phyloP scores from a whole-genome alignment of 768 basidiomycete species.

The Tylopilus subfusipes region DNA sequence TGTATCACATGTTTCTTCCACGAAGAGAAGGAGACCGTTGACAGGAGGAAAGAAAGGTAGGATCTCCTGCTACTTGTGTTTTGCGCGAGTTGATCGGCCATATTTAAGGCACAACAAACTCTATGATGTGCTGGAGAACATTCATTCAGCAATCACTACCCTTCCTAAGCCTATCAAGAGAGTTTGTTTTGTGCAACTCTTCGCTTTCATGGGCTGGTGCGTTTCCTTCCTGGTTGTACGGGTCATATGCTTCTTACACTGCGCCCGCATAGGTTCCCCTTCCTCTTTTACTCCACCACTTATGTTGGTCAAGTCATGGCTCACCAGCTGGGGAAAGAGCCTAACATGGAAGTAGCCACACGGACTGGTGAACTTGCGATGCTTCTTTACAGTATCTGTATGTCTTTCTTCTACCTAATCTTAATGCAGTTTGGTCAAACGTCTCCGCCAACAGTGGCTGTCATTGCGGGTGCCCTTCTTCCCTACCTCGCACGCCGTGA shows the following conservation, averaged over 20 bases:
- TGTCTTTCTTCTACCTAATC: constrained; percentile 1
- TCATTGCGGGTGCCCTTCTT: constrained; percentile 73
- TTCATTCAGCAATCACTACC: constrained; percentile 64
- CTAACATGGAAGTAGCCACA: constrained; percentile 79
- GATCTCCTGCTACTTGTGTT: constrained; percentile 5
- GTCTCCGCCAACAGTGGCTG: constrained; percentile 59
- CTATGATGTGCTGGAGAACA: constrained; percentile 75
- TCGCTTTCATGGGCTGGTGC: constrained; percentile 96
- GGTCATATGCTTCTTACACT: constrained; percentile 3
- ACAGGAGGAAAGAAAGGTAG: constrained; percentile 42
- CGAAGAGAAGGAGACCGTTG: constrained; percentile 68
- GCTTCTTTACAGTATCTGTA: constrained; percentile 87
- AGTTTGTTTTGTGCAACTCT: constrained; percentile 91
- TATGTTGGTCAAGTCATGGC: constrained; percentile 96
- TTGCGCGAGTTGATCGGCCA: neutral
- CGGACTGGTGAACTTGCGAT: constrained; percentile 85
- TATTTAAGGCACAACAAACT: constrained; percentile 44
- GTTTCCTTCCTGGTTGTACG: constrained; percentile 20
- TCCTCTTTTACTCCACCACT: constrained; percentile 91
- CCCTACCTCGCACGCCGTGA: constrained; percentile 83
- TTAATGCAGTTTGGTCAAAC: neutral
- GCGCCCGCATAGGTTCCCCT: constrained; percentile 70
- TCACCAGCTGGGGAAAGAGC: constrained; percentile 65
- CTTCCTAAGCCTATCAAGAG: constrained; percentile 82
- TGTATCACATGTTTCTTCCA: constrained; percentile 86